Conservation (phyloP, 257 asterid species). For the Rehmannia glutinosa region DNA sequence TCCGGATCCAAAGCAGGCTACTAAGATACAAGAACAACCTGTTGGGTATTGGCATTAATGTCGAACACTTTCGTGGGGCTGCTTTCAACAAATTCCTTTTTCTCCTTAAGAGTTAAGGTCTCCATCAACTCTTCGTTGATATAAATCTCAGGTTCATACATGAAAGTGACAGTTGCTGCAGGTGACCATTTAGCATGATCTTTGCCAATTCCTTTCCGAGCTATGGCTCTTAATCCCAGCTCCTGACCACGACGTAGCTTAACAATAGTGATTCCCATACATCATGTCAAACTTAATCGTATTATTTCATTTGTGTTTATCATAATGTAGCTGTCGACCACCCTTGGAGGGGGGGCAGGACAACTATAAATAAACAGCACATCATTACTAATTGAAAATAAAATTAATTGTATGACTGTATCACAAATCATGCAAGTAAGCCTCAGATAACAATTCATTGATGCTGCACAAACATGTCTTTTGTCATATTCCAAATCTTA, state of each 20-base stretch:
- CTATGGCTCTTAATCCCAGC: constrained; percentile 86
- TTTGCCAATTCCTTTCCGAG: constrained; percentile 97
- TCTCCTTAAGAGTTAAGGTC: constrained; percentile 56
- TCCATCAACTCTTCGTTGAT: constrained; percentile 95
- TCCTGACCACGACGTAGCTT: constrained; percentile 98
- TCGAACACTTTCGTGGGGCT: constrained; percentile 95
- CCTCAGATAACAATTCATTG: neutral
- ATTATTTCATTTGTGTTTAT: neutral
- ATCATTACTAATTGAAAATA: no score
- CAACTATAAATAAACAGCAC: neutral
- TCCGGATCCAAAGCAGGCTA: constrained; percentile 7
- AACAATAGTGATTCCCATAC: constrained; percentile 92
- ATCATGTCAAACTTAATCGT: constrained; percentile 8
- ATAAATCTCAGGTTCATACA: constrained; percentile 91
- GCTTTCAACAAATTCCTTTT: constrained; percentile 71
- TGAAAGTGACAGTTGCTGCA: constrained; percentile 97
- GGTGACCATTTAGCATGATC: constrained; percentile 99
- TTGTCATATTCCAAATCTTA: neutral
- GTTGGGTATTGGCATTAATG: constrained; percentile 51
- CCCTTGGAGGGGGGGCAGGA: no score
- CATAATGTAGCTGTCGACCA: neutral
- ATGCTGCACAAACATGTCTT: no score
- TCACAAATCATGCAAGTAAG: neutral
- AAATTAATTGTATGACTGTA: no score
- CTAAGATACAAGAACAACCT: constrained; percentile 41